phyloP scores from a whole-genome alignment of 2,329 filamentous ascomycete genomes.

The Chrysosporium queenslandicum region DNA sequence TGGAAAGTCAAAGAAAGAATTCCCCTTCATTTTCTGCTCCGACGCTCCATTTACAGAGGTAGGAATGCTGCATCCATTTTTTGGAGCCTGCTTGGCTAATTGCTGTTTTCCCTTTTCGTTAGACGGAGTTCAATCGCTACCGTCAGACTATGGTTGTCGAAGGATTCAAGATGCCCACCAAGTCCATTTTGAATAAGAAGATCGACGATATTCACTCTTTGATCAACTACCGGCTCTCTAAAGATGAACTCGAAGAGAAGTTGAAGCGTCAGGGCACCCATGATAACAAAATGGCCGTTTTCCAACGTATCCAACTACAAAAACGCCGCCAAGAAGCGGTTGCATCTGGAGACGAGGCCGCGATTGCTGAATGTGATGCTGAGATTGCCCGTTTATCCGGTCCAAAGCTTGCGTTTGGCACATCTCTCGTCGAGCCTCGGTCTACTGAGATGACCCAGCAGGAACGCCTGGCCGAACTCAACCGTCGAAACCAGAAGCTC shows the following conservation, averaged over 20 bases:
- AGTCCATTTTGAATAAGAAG: constrained; percentile 57
- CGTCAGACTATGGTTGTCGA: constrained; percentile 64
- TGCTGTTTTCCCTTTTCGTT: no score
- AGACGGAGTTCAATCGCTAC: constrained; percentile 74
- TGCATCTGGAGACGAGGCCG: constrained; percentile 52
- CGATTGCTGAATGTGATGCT: constrained; percentile 40
- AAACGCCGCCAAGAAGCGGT: constrained; percentile 58
- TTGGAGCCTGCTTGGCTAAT: no score
- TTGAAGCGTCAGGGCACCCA: constrained; percentile 61
- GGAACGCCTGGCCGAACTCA: constrained; percentile 72
- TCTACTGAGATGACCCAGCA: constrained; percentile 54
- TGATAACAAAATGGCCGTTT: constrained; percentile 54
- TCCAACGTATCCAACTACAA: constrained; percentile 58
- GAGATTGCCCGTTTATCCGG: constrained; percentile 39
- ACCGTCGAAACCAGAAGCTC: constrained; percentile 69
- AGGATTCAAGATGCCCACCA: constrained; percentile 63
- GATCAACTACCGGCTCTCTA: constrained; percentile 70
- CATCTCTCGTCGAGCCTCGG: constrained; percentile 51
- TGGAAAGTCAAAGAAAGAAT: constrained; percentile 72
- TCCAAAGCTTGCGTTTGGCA: constrained; percentile 64
- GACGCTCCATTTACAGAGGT: constrained; percentile 77
- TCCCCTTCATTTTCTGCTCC: constrained; percentile 84
- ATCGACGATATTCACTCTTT: constrained; percentile 70
- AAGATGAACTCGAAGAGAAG: constrained; percentile 70
- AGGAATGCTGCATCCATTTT: no score